These are phyloP conservation scores for Eustoma russellianum DNA, from an alignment of 257 asterid species.

Conservation along the genomic window DNA sequence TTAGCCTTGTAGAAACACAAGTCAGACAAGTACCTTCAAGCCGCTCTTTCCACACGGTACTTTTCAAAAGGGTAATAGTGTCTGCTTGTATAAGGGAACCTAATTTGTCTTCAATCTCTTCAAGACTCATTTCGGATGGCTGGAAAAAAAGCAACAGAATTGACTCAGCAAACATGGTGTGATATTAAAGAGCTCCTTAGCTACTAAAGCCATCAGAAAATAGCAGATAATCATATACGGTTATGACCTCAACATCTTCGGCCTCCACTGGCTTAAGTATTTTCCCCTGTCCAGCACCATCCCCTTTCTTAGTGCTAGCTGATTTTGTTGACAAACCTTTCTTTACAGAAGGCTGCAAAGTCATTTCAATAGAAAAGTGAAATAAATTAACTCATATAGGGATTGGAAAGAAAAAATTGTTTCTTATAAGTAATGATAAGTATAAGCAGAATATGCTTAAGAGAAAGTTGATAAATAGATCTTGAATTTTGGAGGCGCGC, in stretches of 20 bases:
- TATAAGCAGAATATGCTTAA: neutral
- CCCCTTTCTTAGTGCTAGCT: conserved; percentile 56
- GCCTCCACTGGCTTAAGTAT: conserved; percentile 54
- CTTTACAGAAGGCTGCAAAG: conserved; percentile 67
- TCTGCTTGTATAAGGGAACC: conserved; percentile 83
- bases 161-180: conserved; percentile 7
- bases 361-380: conserved; percentile 1
- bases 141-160: conserved; percentile 23
- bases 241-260: conserved; percentile 82
- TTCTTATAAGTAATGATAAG: neutral
- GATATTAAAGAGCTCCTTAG: conserved; percentile 1
- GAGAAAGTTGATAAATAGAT: neutral
- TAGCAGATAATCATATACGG: neutral
- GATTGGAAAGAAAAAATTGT: neutral
- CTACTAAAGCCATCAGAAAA: conserved; percentile 9
- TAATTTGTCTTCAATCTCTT: conserved; percentile 86
- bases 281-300: conserved; percentile 61
- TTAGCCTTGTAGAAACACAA: no score
- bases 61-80: conserved; percentile 69
- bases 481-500: neutral
- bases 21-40: conserved; percentile 64
- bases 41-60: conserved; percentile 98
- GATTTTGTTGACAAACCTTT: conserved; percentile 60
- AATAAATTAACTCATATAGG: neutral
- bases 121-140: conserved; percentile 97